Evolutionary conservation across 2,329 filamentous ascomycete genomes (phyloP).

Genomic region (Fusarium tricinctum): DNA sequence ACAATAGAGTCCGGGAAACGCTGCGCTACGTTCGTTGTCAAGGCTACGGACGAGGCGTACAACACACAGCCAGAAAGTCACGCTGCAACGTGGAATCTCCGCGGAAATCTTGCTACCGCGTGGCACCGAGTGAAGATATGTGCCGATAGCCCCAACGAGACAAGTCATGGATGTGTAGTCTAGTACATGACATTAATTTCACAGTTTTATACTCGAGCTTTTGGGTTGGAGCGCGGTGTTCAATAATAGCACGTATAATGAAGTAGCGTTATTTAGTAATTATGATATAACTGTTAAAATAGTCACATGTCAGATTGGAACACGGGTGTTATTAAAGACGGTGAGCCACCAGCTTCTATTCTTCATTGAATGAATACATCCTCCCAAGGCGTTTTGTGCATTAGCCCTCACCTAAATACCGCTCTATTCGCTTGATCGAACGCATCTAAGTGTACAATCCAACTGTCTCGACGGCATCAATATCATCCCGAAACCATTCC

Average conservation of each 20-base stretch:
- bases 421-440: constrained; percentile 36
- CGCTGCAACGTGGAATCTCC: constrained; percentile 71
- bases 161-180: neutral
- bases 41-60: constrained; percentile 75
- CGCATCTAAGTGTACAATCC: constrained; percentile 47
- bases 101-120: constrained; percentile 75
- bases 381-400: constrained; percentile 42
- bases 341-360: constrained; percentile 33
- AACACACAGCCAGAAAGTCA: constrained; percentile 76
- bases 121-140: constrained; percentile 71
- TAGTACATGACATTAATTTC: constrained; percentile 7
- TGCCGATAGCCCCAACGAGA: constrained; percentile 49
- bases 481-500: neutral
- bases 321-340: neutral
- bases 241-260: neutral
- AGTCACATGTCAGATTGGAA: neutral
- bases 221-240: constrained; percentile 5
- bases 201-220: neutral
- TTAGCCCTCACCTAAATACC: constrained; percentile 17
- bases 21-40: constrained; percentile 71
- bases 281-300: neutral
- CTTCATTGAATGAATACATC: constrained; percentile 35
- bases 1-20: constrained; percentile 23
- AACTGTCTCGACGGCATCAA: constrained; percentile 15
- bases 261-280: neutral